phyloP scores from a whole-genome alignment of 441 rosid species.

The Pelargonium fulgidum region DNA sequence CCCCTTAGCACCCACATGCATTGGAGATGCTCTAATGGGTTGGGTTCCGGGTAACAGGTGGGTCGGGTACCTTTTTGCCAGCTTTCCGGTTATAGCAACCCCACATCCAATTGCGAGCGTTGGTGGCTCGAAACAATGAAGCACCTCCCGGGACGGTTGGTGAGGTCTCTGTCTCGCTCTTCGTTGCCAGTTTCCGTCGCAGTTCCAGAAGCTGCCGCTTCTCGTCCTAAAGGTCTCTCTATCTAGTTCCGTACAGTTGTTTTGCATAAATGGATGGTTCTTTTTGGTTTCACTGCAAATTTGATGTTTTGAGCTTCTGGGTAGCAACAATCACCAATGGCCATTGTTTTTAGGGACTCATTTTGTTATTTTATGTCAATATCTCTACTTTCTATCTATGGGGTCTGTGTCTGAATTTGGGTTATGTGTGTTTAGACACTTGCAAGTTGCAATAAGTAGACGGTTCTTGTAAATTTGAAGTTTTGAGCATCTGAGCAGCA shows the following conservation, averaged over 20 bases:
- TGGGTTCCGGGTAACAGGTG: no score
- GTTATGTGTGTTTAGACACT: not conserved
- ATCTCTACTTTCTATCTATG: not conserved
- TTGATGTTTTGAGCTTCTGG: not conserved
- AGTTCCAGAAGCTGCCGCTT: not conserved
- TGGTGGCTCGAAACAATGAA: no score
- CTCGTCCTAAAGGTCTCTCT: slow-evolving; percentile 10
- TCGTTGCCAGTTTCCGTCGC: not conserved
- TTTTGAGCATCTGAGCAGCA: not conserved
- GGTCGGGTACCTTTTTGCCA: no score
- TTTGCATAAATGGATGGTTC: not conserved
- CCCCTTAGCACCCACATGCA: no score
- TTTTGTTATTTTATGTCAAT: not conserved
- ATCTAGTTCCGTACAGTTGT: not conserved
- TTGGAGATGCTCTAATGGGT: no score
- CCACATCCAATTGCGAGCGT: no score
- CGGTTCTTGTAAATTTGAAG: not conserved
- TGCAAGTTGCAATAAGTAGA: not conserved
- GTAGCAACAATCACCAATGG: not conserved
- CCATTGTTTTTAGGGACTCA: not conserved
- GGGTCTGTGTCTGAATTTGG: not conserved
- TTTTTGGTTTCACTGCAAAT: not conserved
- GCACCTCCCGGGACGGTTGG: not conserved
- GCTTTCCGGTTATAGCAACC: no score
- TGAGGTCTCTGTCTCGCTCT: not conserved